Evolutionary conservation across 2,329 filamentous ascomycete species (phyloP), one percentile per base, ranked within the genome.

Genomic region (Ustilaginoidea virens): DNA sequence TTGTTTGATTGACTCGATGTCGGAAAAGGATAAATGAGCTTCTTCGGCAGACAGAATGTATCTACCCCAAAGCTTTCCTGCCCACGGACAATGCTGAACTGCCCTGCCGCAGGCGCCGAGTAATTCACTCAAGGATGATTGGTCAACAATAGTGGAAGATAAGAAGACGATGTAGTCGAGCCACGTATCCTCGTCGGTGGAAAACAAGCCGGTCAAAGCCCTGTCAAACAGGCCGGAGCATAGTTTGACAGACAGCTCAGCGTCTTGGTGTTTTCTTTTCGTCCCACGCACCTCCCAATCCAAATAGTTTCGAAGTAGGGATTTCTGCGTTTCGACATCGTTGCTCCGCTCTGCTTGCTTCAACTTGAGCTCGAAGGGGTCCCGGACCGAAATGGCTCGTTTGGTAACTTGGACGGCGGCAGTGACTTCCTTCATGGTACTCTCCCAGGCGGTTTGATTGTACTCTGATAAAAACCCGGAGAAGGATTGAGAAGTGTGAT

Each of bases 11-110:
- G 74, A 67, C 42, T 92, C 82, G 29, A 96, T 81, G 28, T 81
- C 78, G 15, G 76, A 63, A 43, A 92, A 93, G 0, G 77, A 64
- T 37, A 76, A 68, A 19, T 70, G 69, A 35, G 81, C 77, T 25
- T 81, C 71, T 53, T 96, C 90, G 4, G 83, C 80, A 13, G 75
- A 78, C 29, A 94, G 56, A 16, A 98, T 77, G 39, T 86, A 86
- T 39, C 87, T 75, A 5, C 82, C 81, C 90, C 90, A 98, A 5
- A 98, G 64, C 17, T 71, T 66, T 11, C 90, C 90, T 5, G 85
- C 92, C 79, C 85, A 92, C 2, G 90, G 86, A 42, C 87, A 93
- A 52, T 96, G 90, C 24, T 76, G 70, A 7, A 86, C 90, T 9
- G 83, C 85, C 38, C 85, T 71, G 42, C 83, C 75, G 3, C 92